Evolutionary conservation across 306 rosid genomes (phyloP), one percentile per base, ranked within the genome.

Genomic region (Sechiopsis laciniata): DNA sequence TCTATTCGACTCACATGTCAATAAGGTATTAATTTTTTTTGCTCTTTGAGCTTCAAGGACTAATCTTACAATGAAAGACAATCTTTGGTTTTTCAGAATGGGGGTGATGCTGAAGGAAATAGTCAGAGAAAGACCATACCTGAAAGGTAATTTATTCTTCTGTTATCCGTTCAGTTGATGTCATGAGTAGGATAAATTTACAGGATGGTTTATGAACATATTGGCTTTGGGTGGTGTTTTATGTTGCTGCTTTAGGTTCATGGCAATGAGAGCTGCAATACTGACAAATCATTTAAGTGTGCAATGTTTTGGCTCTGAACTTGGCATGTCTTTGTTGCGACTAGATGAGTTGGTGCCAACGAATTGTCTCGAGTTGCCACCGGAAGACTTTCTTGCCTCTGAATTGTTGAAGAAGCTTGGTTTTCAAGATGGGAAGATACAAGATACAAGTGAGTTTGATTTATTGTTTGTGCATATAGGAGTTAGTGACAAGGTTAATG

Each of bases 391-490:
- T 51, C 79, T 76, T 76, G 84, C 84, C 55, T 71, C 79, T 73
- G 85, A 81, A 78, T 79, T 89, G 74, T 92, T 91, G 37, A 81
- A 83, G 80, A 80, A 84, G 84, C 95, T 91, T 79, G 96, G 97
- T 37, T 89, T 91, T 83, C 84, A 84, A 84, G 46, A 40, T 40
- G 46, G 46, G 10, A 40, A 87, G 82, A 78, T 80, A 29, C 72
- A 60, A 32, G 95, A 85, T 12, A 70, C 67, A 14, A 83, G 84
- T 37, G 83, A 77, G 60, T 95, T 83, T 73, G 99, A 95, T 81
- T 69, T 91, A 66, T 85, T 95, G 74, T 82, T 95, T 80, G 75
- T 88, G 84, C 97, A 91, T 72, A 8, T 89, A 48, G 97, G 85
- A 76, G 88, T 88, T 63, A 89, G 90, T 67, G 88, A 88, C 70